A percentile compares a stretch with the other conserved stretches of the same genome.
phyloP scores from a whole-genome alignment of 176 grass and related monocot genomes.

The Juncus inflexus region DNA sequence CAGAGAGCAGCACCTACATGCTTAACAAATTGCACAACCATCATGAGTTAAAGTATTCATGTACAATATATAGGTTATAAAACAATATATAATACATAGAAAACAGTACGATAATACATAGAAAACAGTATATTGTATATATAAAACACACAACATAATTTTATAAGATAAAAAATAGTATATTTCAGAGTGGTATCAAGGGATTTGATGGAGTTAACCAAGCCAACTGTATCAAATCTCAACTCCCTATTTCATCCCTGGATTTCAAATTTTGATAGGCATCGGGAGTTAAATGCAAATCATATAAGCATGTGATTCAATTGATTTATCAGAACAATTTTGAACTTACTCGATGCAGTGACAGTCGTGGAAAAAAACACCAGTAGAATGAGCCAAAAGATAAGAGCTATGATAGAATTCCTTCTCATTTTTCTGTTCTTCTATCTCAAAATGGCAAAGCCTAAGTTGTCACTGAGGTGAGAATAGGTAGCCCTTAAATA shows the following conservation, averaged over 20 bases:
- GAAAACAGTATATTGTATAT: too few species aligned
- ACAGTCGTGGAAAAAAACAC: constrained; percentile 25
- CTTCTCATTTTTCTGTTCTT: constrained; percentile 27
- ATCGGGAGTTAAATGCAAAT: too few species aligned
- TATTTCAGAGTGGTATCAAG: too few species aligned
- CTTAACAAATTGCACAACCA: constrained; percentile 21
- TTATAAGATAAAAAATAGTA: too few species aligned
- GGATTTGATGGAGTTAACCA: too few species aligned
- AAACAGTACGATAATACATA: neutral
- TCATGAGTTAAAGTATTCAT: neutral
- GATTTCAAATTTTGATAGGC: too few species aligned
- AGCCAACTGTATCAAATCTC: neutral
- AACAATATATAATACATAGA: neutral
- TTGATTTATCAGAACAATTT: neutral
- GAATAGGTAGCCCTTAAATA: too few species aligned
- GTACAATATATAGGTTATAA: neutral
- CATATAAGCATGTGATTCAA: too few species aligned
- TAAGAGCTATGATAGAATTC: constrained; percentile 30
- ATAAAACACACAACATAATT: too few species aligned
- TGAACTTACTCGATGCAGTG: constrained; percentile 31
- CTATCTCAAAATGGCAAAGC: neutral
- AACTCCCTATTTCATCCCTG: neutral
- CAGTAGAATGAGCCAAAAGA: constrained; percentile 33
- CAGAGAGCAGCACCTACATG: constrained; percentile 56
- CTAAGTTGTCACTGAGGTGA: too few species aligned